A percentile compares a stretch with the other conserved stretches of the same genome.
Conservation (phyloP, 257 asterid species). For the Scutellaria galericulata region DNA sequence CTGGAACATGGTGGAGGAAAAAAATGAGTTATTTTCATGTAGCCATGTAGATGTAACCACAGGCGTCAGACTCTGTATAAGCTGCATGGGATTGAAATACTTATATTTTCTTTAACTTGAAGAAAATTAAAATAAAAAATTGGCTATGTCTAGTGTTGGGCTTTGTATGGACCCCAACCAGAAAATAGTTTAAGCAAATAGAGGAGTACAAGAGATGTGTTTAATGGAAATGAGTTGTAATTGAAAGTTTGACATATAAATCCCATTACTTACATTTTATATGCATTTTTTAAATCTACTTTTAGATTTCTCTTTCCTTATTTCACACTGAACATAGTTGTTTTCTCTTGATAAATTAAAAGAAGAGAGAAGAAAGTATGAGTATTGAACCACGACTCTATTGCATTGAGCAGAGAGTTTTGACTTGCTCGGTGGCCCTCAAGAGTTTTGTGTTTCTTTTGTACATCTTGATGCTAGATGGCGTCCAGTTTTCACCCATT, state of each 20-base stretch:
- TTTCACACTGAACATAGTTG: neutral
- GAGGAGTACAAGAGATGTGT: neutral
- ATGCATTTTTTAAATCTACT: neutral
- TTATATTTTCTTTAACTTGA: neutral
- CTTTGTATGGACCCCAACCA: neutral
- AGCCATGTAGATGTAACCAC: slow-evolving; percentile 3
- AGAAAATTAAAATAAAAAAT: too few relatives aligned
- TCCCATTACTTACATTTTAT: neutral
- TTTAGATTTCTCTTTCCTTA: neutral
- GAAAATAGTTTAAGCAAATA: neutral
- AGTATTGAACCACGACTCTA: neutral
- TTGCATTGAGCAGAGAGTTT: neutral
- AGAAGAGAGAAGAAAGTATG: neutral
- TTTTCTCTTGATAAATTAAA: slow-evolving; percentile 2
- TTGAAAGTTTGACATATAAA: too few relatives aligned
- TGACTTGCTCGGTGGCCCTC: slow-evolving; percentile 13
- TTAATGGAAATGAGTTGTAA: neutral
- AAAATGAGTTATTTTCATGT: slow-evolving; percentile 17
- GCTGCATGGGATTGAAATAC: slow-evolving; percentile 17
- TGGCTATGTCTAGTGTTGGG: neutral
- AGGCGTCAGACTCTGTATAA: slow-evolving; percentile 5
- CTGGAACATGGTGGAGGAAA: slow-evolving; percentile 13
- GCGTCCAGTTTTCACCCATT: neutral
- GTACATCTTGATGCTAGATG: slow-evolving; percentile 7
- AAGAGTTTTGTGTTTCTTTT: neutral